Conservation (phyloP, 352 stramenopile species). For the Achlya hypogyna region DNA sequence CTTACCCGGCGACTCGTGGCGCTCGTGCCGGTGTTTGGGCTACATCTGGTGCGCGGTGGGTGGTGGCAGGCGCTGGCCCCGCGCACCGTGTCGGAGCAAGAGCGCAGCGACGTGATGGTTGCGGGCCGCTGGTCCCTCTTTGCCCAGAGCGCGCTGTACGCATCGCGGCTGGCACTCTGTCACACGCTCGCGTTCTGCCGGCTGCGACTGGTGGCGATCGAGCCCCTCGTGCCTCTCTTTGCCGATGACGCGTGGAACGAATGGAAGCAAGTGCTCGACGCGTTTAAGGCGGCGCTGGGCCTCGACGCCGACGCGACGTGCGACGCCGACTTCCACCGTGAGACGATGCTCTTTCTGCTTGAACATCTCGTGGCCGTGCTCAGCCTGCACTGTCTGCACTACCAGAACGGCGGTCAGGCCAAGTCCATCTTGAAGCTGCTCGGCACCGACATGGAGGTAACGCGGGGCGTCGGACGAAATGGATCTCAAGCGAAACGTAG, state of each 20-base stretch:
- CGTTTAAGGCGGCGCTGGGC: conserved; percentile 53
- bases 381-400: conserved; percentile 61
- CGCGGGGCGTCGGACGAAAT: neutral
- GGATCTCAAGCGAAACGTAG: neutral
- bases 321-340: conserved; percentile 65
- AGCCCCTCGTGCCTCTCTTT: conserved; percentile 42
- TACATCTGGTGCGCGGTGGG: conserved; percentile 38
- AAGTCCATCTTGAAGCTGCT: conserved; percentile 15
- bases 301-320: conserved; percentile 43
- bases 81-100: conserved; percentile 39
- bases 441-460: conserved; percentile 13
- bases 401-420: conserved; percentile 31
- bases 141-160: conserved; percentile 72
- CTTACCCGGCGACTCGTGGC: conserved; percentile 59
- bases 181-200: conserved; percentile 65
- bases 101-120: conserved; percentile 26
- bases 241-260: conserved; percentile 10
- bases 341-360: conserved; percentile 63
- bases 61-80: conserved; percentile 47
- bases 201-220: conserved; percentile 54
- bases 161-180: conserved; percentile 70
- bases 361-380: conserved; percentile 73
- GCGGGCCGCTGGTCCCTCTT: conserved; percentile 27
- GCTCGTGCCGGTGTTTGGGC: conserved; percentile 52
- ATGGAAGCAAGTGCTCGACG: conserved; percentile 32